These are phyloP conservation scores for Xylaria scruposa DNA, from an alignment of 495 filamentous ascomycete species.

Conservation along the genomic window DNA sequence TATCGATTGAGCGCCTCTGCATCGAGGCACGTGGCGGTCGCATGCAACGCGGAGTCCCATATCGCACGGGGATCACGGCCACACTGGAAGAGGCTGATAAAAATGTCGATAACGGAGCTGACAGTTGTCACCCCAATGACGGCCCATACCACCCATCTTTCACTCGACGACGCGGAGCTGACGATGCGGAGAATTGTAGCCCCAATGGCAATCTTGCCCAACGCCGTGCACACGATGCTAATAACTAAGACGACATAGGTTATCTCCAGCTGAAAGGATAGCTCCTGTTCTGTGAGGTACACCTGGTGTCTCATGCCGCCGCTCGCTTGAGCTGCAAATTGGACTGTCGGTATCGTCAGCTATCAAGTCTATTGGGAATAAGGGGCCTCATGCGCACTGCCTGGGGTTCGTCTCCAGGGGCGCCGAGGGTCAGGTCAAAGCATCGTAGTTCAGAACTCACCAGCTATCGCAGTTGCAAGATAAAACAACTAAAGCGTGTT, in stretches of 20 bases:
- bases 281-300: not conserved
- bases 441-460: not conserved
- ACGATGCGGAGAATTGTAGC: slow-evolving; percentile 16
- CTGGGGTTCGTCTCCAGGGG: not conserved
- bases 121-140: not conserved
- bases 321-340: not conserved
- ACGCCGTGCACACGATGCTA: slow-evolving; percentile 15
- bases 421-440: not conserved
- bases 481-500: not conserved
- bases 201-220: slow-evolving; percentile 13
- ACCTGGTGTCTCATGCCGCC: not conserved
- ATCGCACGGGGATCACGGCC: slow-evolving; percentile 3
- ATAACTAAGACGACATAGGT: slow-evolving; percentile 4
- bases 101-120: slow-evolving; percentile 15
- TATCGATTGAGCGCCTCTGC: not conserved
- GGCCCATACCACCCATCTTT: slow-evolving; percentile 21
- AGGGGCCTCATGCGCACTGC: not conserved
- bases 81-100: slow-evolving; percentile 12
- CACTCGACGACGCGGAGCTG: not conserved
- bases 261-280: slow-evolving; percentile 7
- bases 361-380: not conserved
- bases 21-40: not conserved
- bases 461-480: not conserved
- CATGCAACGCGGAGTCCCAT: not conserved
- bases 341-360: not conserved